Conservation (phyloP, 371 early-diverging fungal genomes). For the Aphelidium insulamus region DNA sequence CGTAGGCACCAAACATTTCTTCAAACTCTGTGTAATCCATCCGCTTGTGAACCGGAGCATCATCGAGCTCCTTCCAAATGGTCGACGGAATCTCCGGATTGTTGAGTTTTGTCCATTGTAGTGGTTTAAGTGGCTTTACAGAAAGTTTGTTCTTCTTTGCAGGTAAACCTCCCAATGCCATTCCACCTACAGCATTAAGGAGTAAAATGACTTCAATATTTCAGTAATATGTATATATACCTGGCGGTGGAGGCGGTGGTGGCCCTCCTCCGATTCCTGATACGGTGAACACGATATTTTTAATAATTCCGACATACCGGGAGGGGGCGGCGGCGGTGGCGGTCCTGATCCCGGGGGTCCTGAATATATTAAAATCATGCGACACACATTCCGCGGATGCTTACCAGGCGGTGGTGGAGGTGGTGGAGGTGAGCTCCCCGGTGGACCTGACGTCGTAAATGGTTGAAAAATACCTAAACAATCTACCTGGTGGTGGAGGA, state of each 20-base stretch:
- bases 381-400: too few relatives aligned
- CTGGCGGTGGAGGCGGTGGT: conserved; percentile 11
- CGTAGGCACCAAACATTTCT: conserved; percentile 19
- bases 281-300: conserved; percentile 1
- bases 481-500: too few relatives aligned
- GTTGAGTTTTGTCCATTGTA: conserved; percentile 26
- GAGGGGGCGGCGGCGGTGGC: conserved; percentile 10
- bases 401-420: too few relatives aligned
- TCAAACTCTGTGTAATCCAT: conserved; percentile 19
- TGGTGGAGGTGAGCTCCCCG: too few relatives aligned
- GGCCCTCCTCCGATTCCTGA: conserved; percentile 5
- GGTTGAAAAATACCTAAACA: too few relatives aligned
- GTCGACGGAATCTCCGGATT: conserved; percentile 14
- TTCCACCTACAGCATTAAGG: not conserved
- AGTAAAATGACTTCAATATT: not conserved
- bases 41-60: conserved; percentile 11
- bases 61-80: conserved; percentile 19
- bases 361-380: too few relatives aligned
- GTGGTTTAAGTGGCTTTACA: conserved; percentile 19
- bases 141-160: conserved; percentile 16
- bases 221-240: not conserved
- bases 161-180: conserved; percentile 4
- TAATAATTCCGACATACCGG: not conserved
- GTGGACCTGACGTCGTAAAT: too few relatives aligned
- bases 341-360: too few relatives aligned